These are phyloP conservation scores for Irpex sp. DNA, from an alignment of 1,284 basidiomycete genomes.

Conservation along the genomic window DNA sequence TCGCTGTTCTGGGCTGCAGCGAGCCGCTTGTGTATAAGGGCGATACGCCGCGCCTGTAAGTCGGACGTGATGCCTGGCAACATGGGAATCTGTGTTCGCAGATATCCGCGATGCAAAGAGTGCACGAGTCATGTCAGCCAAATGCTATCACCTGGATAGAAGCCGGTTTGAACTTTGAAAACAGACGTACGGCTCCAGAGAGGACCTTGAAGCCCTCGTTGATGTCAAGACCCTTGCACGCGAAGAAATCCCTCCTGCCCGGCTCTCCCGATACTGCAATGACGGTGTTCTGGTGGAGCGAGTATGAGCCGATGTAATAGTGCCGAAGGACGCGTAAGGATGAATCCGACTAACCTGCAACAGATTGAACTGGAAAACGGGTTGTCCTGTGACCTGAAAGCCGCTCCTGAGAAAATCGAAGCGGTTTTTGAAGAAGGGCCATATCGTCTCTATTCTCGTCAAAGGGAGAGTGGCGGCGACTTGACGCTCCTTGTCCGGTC, in stretches of 20 bases:
- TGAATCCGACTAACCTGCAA: constrained; percentile 42
- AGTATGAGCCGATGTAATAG: constrained; percentile 16
- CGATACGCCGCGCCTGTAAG: constrained; percentile 53
- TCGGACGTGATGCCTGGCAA: constrained; percentile 69
- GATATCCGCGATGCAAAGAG: background rate
- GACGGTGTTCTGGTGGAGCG: constrained; percentile 50
- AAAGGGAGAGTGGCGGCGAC: constrained; percentile 54
- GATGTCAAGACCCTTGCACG: constrained; percentile 63
- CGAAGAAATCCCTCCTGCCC: constrained; percentile 65
- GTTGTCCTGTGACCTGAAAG: constrained; percentile 59
- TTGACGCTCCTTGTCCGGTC: constrained; percentile 25
- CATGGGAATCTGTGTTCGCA: constrained; percentile 55
- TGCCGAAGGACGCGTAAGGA: constrained; percentile 10
- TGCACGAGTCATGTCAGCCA: background rate
- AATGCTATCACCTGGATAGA: background rate
- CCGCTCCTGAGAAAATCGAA: constrained; percentile 70
- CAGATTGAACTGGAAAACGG: constrained; percentile 63
- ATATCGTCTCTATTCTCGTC: constrained; percentile 49
- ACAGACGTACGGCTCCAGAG: constrained; percentile 60
- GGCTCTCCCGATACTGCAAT: constrained; percentile 69
- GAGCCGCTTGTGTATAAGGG: constrained; percentile 67
- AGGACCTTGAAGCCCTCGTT: constrained; percentile 74
- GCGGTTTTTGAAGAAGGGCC: constrained; percentile 62
- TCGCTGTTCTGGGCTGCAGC: constrained; percentile 56
- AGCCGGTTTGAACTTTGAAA: background rate